phyloP scores from a whole-genome alignment of 768 basidiomycete genomes.

The Russula sp. region DNA sequence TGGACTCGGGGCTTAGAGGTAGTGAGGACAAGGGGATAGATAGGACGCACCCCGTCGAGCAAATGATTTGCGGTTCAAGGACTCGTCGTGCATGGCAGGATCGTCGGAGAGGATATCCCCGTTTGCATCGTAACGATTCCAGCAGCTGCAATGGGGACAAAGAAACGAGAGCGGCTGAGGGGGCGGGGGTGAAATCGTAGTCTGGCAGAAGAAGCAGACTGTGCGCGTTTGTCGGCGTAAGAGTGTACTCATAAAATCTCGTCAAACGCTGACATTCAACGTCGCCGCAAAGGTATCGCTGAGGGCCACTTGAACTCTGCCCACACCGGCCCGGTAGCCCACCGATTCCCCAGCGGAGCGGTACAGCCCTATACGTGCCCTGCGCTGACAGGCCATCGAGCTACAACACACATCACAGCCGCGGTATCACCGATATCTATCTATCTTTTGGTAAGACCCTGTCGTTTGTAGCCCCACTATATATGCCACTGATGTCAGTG shows the following conservation, averaged over 20 bases:
- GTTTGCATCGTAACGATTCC: constrained; percentile 64
- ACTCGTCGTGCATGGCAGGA: constrained; percentile 82
- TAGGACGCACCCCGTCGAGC: constrained; percentile 55
- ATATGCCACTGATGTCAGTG: too few species aligned
- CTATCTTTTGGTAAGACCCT: too few species aligned
- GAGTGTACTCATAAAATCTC: constrained; percentile 32
- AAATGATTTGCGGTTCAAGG: constrained; percentile 64
- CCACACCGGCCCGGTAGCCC: background rate
- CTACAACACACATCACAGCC: too few species aligned
- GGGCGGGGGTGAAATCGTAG: constrained; percentile 37
- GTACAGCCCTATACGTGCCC: too few species aligned
- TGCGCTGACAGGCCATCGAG: too few species aligned
- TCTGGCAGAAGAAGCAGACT: constrained; percentile 69
- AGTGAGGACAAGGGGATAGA: background rate
- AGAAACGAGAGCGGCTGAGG: constrained; percentile 52
- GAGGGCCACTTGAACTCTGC: too few species aligned
- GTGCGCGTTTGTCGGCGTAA: constrained; percentile 46
- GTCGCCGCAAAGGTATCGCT: too few species aligned
- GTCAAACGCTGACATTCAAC: too few species aligned
- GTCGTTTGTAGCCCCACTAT: too few species aligned
- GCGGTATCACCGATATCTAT: too few species aligned
- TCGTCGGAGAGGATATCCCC: constrained; percentile 83
- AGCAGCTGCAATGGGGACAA: constrained; percentile 62
- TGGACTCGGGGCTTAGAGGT: background rate
- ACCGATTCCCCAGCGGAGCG: too few species aligned